phyloP scores from a whole-genome alignment of 2,329 filamentous ascomycete genomes.

The Neoarthrinium moseri region DNA sequence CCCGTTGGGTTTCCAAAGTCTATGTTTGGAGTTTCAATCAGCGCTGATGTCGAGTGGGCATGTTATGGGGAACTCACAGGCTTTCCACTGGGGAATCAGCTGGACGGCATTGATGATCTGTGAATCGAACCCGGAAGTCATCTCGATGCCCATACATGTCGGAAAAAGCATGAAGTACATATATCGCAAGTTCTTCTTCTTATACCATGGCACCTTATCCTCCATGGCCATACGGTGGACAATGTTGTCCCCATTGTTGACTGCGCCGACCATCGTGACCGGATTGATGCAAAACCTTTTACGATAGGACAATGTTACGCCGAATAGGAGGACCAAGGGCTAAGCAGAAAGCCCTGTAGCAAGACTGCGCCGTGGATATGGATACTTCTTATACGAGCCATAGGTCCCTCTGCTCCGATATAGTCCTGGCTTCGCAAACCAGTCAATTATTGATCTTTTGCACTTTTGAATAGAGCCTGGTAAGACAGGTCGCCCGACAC shows the following conservation, averaged over 20 bases:
- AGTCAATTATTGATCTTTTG: background rate
- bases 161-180: constrained; percentile 57
- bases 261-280: background rate
- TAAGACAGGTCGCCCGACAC: too few relatives aligned
- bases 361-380: too few relatives aligned
- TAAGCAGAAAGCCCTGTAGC: too few relatives aligned
- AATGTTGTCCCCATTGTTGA: constrained; percentile 10
- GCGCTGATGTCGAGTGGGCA: background rate
- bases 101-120: constrained; percentile 40
- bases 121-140: constrained; percentile 56
- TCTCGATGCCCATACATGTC: constrained; percentile 59
- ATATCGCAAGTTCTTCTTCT: constrained; percentile 52
- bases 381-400: too few relatives aligned
- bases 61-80: constrained; percentile 24
- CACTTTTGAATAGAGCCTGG: too few relatives aligned
- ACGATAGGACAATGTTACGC: background rate
- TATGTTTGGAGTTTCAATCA: constrained; percentile 9
- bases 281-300: background rate
- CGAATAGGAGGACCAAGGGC: too few relatives aligned
- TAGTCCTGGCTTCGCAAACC: background rate
- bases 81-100: constrained; percentile 32
- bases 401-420: background rate
- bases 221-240: constrained; percentile 41
- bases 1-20: constrained; percentile 29
- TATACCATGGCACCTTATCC: constrained; percentile 48